phyloP scores from a whole-genome alignment of 2,329 filamentous ascomycete species.

The Colletotrichum sp. region DNA sequence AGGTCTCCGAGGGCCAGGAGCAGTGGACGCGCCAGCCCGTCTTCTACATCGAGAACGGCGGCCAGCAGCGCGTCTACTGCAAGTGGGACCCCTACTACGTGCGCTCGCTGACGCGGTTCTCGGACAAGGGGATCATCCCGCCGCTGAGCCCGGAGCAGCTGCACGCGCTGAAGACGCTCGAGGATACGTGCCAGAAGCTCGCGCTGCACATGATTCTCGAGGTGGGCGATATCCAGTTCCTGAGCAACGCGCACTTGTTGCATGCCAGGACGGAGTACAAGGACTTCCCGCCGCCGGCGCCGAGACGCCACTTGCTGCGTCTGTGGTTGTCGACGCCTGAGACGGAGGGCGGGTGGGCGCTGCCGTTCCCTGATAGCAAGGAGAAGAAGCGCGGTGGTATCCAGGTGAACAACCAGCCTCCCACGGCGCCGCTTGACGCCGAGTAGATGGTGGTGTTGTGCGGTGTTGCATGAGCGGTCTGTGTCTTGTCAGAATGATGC shows the following conservation, averaged over 20 bases:
- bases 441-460: conserved; percentile 53
- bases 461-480: not conserved
- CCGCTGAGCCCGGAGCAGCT: conserved; percentile 72
- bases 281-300: conserved; percentile 66
- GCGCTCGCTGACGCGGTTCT: conserved; percentile 76
- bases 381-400: conserved; percentile 91
- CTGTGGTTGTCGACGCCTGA: conserved; percentile 86
- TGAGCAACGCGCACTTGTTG: conserved; percentile 77
- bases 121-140: conserved; percentile 74
- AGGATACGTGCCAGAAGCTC: conserved; percentile 75
- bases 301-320: conserved; percentile 79
- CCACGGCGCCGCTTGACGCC: conserved; percentile 77
- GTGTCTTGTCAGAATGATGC: not conserved
- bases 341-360: conserved; percentile 81
- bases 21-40: conserved; percentile 76
- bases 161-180: conserved; percentile 72
- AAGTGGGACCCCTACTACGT: conserved; percentile 95
- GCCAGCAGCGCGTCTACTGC: conserved; percentile 72
- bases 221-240: conserved; percentile 86
- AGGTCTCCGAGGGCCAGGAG: conserved; percentile 75
- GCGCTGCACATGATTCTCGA: conserved; percentile 83
- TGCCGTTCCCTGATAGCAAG: conserved; percentile 81
- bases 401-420: conserved; percentile 82
- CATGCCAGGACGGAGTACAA: conserved; percentile 84
- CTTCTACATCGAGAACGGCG: conserved; percentile 76